Base-by-base conservation (phyloP, 2,329 filamentous ascomycete genomes). In the Penicillium sp. region DNA sequence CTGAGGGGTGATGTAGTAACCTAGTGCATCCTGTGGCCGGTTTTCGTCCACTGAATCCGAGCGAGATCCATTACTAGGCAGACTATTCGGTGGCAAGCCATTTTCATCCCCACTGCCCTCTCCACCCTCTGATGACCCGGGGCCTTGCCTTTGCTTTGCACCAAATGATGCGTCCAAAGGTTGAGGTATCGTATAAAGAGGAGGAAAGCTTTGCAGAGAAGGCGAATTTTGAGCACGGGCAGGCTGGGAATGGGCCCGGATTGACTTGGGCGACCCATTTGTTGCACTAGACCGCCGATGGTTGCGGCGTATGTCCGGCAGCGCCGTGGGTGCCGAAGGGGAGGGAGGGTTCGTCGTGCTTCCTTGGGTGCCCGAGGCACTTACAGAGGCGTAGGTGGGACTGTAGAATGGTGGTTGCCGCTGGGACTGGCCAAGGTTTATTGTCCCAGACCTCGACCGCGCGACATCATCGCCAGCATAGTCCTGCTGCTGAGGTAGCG, bases 231-330 rank as follows among this genome's bases (percentile, higher is more conserved):
- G 48, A n/a, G 64, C 54, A 15, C 69, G 60, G n/a, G 69, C 68
- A 36, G 69, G 69, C 40, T 72, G 69, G n/a, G 69, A 72, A 15
- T 72, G 69, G n/a, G 69, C 69, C 37, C 69, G 57, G 18, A 71
- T 44, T 14, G 63, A 67, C 18, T 62, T 62, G 3, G 68, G 61
- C 13, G 66, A 66, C 6, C 60, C 61, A 37, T 66, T 68, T 9
- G 62, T 61, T 37, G 64, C 57, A 3, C 68, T 71, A 9, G 68
- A 66, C 36, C 69, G 61, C 30, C 70, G 64, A 22, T 63, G 62
- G 41, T 61, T 69, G 20, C 68, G 67, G 28, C 67, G 66, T 30
- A 62, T 51, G 40, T 72, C 69, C 30, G 68, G 67, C 20, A 64
- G 51, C 15, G 57, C 59, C 18, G 57, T 46, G 29, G 54, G 44